Conservation (phyloP, 2,329 filamentous ascomycete species). For the Chaetomium globosum region DNA sequence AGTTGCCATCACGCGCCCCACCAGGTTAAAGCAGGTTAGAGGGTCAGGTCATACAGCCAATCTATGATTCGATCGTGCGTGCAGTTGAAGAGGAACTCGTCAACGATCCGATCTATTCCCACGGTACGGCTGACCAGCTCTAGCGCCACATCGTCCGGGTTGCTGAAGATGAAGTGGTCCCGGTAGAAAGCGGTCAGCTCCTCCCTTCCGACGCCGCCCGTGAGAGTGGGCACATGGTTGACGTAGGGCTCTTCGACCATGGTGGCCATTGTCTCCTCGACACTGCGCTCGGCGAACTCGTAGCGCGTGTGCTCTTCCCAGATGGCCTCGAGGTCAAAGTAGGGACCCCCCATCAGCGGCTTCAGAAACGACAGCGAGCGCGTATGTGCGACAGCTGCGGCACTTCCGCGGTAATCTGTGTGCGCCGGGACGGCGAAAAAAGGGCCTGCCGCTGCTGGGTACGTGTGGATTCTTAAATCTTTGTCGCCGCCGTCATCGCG, state of each 20-base stretch:
- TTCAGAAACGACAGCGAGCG: conserved; percentile 68
- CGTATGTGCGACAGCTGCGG: conserved; percentile 66
- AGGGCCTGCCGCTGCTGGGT: conserved; percentile 43
- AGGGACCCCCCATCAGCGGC: conserved; percentile 62
- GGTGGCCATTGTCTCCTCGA: conserved; percentile 75
- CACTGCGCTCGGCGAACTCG: conserved; percentile 69
- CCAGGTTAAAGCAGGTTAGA: too few species aligned
- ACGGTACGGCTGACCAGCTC: conserved; percentile 72
- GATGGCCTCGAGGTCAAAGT: conserved; percentile 73
- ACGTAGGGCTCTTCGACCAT: conserved; percentile 81
- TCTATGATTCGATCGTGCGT: conserved; percentile 66
- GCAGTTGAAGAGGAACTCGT: conserved; percentile 68
- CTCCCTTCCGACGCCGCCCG: conserved; percentile 69
- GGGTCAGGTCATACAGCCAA: conserved; percentile 59
- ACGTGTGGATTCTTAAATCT: conserved; percentile 44
- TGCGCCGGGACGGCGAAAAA: conserved; percentile 59
- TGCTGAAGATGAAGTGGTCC: conserved; percentile 74
- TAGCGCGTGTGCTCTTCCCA: conserved; percentile 78
- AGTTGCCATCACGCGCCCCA: too few species aligned
- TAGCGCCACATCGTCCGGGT: conserved; percentile 66
- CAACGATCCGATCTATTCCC: conserved; percentile 70
- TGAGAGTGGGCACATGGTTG: conserved; percentile 73
- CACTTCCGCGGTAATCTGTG: conserved; percentile 53
- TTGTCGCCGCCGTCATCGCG: too few species aligned
- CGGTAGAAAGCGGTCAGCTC: conserved; percentile 68